Evolutionary conservation across 345 rosid species (phyloP).

Genomic region (Populus alba): DNA sequence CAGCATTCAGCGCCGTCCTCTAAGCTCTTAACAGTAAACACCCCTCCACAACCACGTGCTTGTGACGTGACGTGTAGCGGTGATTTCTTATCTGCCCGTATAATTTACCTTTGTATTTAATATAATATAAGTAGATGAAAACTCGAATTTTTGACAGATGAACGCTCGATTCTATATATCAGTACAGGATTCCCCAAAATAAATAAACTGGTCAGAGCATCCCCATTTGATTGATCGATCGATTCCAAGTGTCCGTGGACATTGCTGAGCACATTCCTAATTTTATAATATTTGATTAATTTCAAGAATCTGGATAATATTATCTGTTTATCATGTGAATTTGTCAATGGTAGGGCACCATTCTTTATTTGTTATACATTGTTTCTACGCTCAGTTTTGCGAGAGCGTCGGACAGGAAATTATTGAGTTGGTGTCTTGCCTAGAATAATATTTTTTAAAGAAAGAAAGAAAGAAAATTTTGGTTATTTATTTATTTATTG

Average conservation of each 20-base stretch:
- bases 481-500: too few relatives aligned
- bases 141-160: neutral
- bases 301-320: neutral
- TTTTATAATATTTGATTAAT: neutral
- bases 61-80: slow-evolving; percentile 21
- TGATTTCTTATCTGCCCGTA: neutral
- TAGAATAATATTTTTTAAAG: too few relatives aligned
- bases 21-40: too few relatives aligned
- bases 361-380: neutral
- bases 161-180: neutral
- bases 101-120: neutral
- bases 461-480: too few relatives aligned
- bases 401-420: too few relatives aligned
- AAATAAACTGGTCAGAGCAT: neutral
- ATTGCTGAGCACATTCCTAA: neutral
- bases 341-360: neutral
- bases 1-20: slow-evolving; percentile 25
- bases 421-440: too few relatives aligned
- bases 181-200: neutral
- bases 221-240: neutral
- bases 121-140: neutral
- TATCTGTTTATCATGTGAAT: neutral
- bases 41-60: slow-evolving; percentile 13
- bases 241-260: neutral
- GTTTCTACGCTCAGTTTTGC: too few relatives aligned